These are phyloP conservation scores for Macadamia tetraphylla DNA, from an alignment of 164 flowering plant genomes.

Conservation along the genomic window DNA sequence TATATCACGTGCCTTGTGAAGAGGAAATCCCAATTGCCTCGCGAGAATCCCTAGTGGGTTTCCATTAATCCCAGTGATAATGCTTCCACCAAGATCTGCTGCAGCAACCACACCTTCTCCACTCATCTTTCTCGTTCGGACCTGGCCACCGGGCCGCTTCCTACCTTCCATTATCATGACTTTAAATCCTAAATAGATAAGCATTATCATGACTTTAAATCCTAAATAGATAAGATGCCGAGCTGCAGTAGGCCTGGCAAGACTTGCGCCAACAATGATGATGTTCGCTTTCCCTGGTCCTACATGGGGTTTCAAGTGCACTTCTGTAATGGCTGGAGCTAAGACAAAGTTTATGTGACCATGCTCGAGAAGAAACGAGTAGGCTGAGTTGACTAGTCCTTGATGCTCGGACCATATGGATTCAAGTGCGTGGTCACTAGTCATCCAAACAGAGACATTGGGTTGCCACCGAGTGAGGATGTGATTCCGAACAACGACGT, in stretches of 20 bases:
- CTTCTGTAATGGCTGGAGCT: constrained; percentile 56
- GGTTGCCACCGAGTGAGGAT: constrained; percentile 82
- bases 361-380: constrained; percentile 58
- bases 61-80: constrained; percentile 96
- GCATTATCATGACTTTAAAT: too few species aligned
- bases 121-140: constrained; percentile 60
- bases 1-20: constrained; percentile 94
- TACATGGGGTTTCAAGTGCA: constrained; percentile 20
- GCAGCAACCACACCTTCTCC: constrained; percentile 68
- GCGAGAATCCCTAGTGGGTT: constrained; percentile 93
- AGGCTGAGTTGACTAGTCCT: constrained; percentile 54
- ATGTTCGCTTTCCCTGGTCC: constrained; percentile 41
- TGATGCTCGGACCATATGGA: constrained; percentile 70
- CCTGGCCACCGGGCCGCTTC: constrained; percentile 82
- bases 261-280: constrained; percentile 78
- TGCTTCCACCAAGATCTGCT: constrained; percentile 92
- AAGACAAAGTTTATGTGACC: constrained; percentile 92
- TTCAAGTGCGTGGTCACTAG: constrained; percentile 60
- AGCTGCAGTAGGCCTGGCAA: constrained; percentile 81
- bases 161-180: constrained; percentile 86
- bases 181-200: constrained; percentile 67
- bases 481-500: constrained; percentile 83
- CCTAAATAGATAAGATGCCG: too few species aligned
- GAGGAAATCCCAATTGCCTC: constrained; percentile 77
- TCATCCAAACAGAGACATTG: constrained; percentile 62